phyloP scores from a whole-genome alignment of 305 asterid genomes.

The Fraxinus paxiana region DNA sequence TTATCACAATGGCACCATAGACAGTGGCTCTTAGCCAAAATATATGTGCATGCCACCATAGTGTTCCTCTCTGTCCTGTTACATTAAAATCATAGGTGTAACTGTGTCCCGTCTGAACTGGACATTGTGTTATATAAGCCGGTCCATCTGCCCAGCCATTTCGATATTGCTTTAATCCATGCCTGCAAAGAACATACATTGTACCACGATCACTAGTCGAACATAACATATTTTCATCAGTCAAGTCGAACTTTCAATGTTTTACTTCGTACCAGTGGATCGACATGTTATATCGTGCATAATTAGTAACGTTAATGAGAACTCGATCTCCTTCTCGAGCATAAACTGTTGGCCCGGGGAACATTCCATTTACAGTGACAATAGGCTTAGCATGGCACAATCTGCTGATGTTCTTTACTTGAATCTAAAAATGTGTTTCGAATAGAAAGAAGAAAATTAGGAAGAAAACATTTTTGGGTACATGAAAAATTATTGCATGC shows the following conservation, averaged over 20 bases:
- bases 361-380: conserved; percentile 61
- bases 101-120: conserved; percentile 51
- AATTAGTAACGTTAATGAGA: conserved; percentile 54
- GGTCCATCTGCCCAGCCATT: conserved; percentile 83
- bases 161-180: conserved; percentile 62
- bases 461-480: background rate
- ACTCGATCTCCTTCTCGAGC: conserved; percentile 59
- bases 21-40: conserved; percentile 76
- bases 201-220: background rate
- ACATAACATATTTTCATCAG: background rate
- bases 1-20: conserved; percentile 60
- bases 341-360: conserved; percentile 64
- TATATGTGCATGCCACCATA: conserved; percentile 80
- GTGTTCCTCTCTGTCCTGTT: conserved; percentile 63
- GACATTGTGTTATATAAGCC: conserved; percentile 71
- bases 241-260: background rate
- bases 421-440: conserved; percentile 32
- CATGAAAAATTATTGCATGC: background rate
- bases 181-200: conserved; percentile 35
- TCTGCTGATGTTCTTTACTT: conserved; percentile 57
- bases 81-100: conserved; percentile 51
- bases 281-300: conserved; percentile 63
- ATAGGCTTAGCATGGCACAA: conserved; percentile 67
- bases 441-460: background rate
- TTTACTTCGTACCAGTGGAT: conserved; percentile 53